phyloP scores from a whole-genome alignment of 805 yeast species.

The Lipomyces starkeyi region DNA sequence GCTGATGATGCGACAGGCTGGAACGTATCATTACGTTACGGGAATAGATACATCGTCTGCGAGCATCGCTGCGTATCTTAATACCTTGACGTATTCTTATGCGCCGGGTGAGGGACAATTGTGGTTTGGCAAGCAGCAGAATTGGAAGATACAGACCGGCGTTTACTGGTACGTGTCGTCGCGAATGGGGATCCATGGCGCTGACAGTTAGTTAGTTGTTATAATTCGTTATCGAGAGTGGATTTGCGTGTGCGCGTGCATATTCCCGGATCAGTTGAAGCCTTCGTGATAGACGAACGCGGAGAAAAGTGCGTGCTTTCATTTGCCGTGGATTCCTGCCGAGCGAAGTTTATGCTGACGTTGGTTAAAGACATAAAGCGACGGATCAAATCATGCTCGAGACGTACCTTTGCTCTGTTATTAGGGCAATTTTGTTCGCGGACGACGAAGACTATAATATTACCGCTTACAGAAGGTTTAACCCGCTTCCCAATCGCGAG shows the following conservation, averaged over 20 bases:
- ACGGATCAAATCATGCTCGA: slow-evolving; percentile 50
- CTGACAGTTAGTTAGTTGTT: slow-evolving; percentile 47
- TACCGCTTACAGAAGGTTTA: slow-evolving; percentile 82
- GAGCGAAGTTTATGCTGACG: not conserved
- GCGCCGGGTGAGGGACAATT: slow-evolving; percentile 60
- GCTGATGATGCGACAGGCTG: slow-evolving; percentile 40
- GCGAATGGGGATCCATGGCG: not conserved
- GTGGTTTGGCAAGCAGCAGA: slow-evolving; percentile 71
- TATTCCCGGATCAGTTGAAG: slow-evolving; percentile 57
- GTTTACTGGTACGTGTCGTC: slow-evolving; percentile 46
- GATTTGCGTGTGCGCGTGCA: slow-evolving; percentile 74
- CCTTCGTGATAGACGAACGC: slow-evolving; percentile 47
- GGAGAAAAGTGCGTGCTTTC: slow-evolving; percentile 47
- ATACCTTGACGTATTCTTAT: slow-evolving; percentile 52
- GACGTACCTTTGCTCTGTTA: slow-evolving; percentile 70
- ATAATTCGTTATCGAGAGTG: slow-evolving; percentile 72
- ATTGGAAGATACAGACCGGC: slow-evolving; percentile 52
- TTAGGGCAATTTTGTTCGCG: slow-evolving; percentile 76
- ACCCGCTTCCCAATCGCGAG: slow-evolving; percentile 66
- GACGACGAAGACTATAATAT: slow-evolving; percentile 77
- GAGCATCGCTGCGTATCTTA: slow-evolving; percentile 62
- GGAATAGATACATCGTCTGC: slow-evolving; percentile 62
- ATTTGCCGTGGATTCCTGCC: not conserved
- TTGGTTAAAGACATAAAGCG: slow-evolving; percentile 37
- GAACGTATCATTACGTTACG: slow-evolving; percentile 60